Evolutionary conservation across 2,329 filamentous ascomycete genomes (phyloP), one percentile per base, ranked within the genome.

Genomic region (Colletotrichum sp.): DNA sequence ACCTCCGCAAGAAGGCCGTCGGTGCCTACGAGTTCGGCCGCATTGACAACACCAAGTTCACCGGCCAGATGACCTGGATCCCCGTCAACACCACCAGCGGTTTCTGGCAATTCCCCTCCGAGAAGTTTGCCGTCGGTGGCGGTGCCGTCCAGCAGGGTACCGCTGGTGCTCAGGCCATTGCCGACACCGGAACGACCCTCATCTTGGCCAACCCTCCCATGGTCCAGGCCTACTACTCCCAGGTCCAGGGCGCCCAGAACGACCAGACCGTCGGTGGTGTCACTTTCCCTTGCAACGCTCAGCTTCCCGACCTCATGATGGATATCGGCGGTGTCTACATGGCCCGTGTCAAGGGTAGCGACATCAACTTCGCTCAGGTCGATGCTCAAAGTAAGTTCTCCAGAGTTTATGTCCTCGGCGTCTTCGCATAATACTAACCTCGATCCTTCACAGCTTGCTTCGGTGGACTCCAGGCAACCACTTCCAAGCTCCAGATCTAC

Each of bases 1-100:
- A 94, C 76, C 87, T 96, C 60, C 90, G 91, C 80, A 88, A 90
- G 78, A 87, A 89, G 75, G 87, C 87, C 18, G 86, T 88, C 4
- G 94, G 94, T 62, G 89, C 90, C 34, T 96, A 95, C 85, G 92
- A 95, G 81, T 96, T 96, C 80, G 95, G 95, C 76, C 89, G 84
- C 79, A 92, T 96, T 80, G 93, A 96, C 82, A 81, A 80, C 3
- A 85, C 85, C 72, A 92, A 94, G 79, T 94, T 94, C 83, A 87
- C 83, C 3, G 94, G 94, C 39, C 80, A 88, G 6, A 89, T 96
- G 80, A 84, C 88, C 26, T 95, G 92, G 82, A 87, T 92, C 24
- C 86, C 89, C 12, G 88, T 95, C 77, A 90, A 95, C 81, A 88
- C 87, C 21, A 88, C 87, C 13, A 85, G 87, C 36, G 94, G 94